Evolutionary conservation across 2,329 filamentous ascomycete species (phyloP), one percentile per base, ranked within the genome.

Genomic region (Alternaria incomplexa): DNA sequence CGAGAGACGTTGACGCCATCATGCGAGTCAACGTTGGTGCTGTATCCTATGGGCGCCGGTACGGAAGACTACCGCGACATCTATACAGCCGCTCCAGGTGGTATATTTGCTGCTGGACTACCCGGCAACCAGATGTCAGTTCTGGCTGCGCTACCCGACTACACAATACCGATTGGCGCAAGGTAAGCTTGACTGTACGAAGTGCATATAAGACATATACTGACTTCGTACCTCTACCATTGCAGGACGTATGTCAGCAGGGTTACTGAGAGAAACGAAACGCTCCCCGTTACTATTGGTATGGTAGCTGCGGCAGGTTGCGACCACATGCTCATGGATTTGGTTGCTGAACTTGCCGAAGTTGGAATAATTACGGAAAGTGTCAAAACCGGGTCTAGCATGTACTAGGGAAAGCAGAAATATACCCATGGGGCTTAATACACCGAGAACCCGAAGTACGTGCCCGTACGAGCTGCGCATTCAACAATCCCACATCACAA

Each of bases 291-390:
- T 13, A 65, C 63, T 10, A 63, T 69, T 55, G 62, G 62, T 11
- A 65, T 68, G 36, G 47, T 64, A 11, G 62, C 50, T n/a, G 62
- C 64, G 20, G 53, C 46, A 17, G 58, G 65, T 25, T 64, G 58
- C n/a, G 62, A 67, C 56, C 44, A 59, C 6, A 64, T 67, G 64
- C 47, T 68, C 32, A 59, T 67, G 56, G 40, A 65, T 59, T 45
- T 64, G 17, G 56, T 65, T 13, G 52, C 45, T 47, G 64, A 58
- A 17, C 58, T 70, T 46, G 62, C 28, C 22, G 60, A 67, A 12
- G 46, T 50, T 28, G 51, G 63, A 23, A 47, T 60, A 12, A 56
- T 66, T 47, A 9, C 15, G 17, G 55, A 52, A 32, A 46, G 64
- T n/a, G 63, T 62, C 6, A 59, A 62, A 56, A 65, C 64, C 4